Base-by-base conservation (phyloP, 805 yeast genomes). In the Ogataea sp. region DNA sequence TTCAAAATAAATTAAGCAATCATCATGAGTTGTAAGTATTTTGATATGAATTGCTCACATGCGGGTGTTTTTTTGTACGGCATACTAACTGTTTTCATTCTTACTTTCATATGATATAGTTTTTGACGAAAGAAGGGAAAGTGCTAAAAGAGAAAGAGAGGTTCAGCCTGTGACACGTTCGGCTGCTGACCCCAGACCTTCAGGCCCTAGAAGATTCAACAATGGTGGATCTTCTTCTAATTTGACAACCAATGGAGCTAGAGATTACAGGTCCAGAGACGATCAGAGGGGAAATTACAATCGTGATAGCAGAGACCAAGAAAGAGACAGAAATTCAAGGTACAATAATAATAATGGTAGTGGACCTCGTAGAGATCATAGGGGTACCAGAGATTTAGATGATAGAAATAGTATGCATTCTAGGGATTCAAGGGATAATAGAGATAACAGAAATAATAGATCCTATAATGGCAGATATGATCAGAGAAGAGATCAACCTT, bases 41-140 rank as follows among this genome's bases (percentile, higher is more conserved):
- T 11, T 14, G n/a, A n/a, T n/a, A n/a, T n/a, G n/a, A 27, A 27
- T 10, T 27, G 30, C 30, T 27, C 30, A n/a, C n/a, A n/a, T n/a
- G n/a, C n/a, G n/a, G n/a, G n/a, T n/a, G n/a, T n/a, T n/a, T n/a
- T n/a, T n/a, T n/a, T n/a, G n/a, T n/a, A n/a, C n/a, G n/a, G n/a
- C n/a, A n/a, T n/a, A n/a, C n/a, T n/a, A n/a, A n/a, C n/a, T n/a
- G n/a, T n/a, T n/a, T n/a, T n/a, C n/a, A n/a, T n/a, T n/a, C 30
- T 10, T 31, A 31, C 24, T 17, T 18, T 18, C 13, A 10, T 21
- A 7, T 32, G 3, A 10, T 10, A 23, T 23, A 33, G 36, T 15
- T 17, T 23, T 33, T 23, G 52, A 51, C 46, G 55, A 52, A 30
- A 41, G 56, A 45, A 35, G 55, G 38, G 49, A 52, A 2, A 53